These are phyloP conservation scores for Lasiodiplodia hormozganensis DNA, from an alignment of 2,329 filamentous ascomycete genomes.

Conservation along the genomic window DNA sequence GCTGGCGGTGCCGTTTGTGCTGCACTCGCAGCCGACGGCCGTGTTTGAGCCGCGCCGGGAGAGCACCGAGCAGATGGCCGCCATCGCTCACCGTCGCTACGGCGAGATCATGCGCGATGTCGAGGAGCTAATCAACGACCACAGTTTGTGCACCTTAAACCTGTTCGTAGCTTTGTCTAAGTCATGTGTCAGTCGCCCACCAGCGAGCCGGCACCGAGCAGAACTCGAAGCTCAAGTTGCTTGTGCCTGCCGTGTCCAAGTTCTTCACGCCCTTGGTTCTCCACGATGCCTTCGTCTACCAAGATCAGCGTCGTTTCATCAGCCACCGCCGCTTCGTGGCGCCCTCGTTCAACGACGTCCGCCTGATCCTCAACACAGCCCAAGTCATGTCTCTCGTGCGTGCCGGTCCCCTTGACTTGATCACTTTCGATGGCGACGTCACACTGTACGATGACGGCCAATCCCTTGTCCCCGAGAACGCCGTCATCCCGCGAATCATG, in stretches of 20 bases:
- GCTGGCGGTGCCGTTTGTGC: constrained; percentile 92
- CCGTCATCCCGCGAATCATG: constrained; percentile 73
- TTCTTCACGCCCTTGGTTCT: constrained; percentile 91
- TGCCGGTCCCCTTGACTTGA: constrained; percentile 75
- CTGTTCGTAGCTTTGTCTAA: constrained; percentile 18
- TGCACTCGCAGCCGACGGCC: constrained; percentile 93
- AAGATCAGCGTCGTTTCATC: constrained; percentile 85
- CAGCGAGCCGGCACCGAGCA: constrained; percentile 69
- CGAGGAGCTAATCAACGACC: constrained; percentile 88
- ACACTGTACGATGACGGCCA: constrained; percentile 88
- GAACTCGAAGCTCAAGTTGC: constrained; percentile 87
- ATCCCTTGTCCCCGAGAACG: constrained; percentile 75
- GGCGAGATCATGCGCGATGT: constrained; percentile 95
- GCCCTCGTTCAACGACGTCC: constrained; percentile 95
- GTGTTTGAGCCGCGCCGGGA: constrained; percentile 75
- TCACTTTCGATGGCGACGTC: constrained; percentile 97
- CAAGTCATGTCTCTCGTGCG: constrained; percentile 91
- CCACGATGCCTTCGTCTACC: constrained; percentile 88
- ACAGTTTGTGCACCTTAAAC: constrained; percentile 66
- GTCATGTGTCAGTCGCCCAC: constrained; percentile 65
- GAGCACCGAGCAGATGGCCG: constrained; percentile 74
- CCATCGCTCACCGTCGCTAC: constrained; percentile 84
- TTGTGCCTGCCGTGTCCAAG: constrained; percentile 88
- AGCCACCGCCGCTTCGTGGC: constrained; percentile 91
- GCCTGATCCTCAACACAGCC: constrained; percentile 90